phyloP scores from a whole-genome alignment of 2,329 filamentous ascomycete species.

The Microthyrium microscopicum region DNA sequence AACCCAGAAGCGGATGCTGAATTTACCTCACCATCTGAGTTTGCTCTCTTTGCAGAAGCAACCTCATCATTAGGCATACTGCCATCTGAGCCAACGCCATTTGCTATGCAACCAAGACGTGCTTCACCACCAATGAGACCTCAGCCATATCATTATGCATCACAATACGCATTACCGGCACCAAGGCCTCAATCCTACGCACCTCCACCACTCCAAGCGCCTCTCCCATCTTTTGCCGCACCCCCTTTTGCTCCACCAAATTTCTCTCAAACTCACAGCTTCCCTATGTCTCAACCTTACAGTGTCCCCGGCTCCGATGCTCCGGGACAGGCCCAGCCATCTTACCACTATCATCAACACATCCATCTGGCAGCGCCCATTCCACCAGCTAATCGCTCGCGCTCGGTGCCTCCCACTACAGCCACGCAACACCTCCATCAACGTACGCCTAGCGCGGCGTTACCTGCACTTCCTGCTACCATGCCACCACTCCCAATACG shows the following conservation, averaged over 20 bases:
- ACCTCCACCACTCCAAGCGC: background rate
- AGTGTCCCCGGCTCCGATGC: too few species aligned
- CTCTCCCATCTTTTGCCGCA: too few species aligned
- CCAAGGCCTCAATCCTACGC: background rate
- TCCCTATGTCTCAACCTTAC: too few species aligned
- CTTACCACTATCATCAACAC: too few species aligned
- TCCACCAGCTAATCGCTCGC: slow-evolving; percentile 2
- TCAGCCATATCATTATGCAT: background rate
- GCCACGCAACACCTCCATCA: background rate
- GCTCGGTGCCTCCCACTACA: slow-evolving; percentile 1
- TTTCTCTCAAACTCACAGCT: too few species aligned
- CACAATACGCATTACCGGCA: background rate
- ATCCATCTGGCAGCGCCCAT: slow-evolving; percentile 3
- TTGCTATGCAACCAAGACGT: background rate
- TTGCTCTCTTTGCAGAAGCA: slow-evolving; percentile 23
- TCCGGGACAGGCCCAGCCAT: too few species aligned
- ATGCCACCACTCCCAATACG: too few species aligned
- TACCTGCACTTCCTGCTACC: too few species aligned
- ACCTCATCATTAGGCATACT: slow-evolving; percentile 17
- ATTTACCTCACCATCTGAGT: slow-evolving; percentile 15
- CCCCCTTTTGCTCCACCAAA: too few species aligned
- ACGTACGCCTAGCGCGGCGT: background rate
- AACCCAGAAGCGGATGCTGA: slow-evolving; percentile 4
- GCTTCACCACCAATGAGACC: background rate
- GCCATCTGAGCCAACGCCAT: background rate